Evolutionary conservation across 163 green algal genomes (phyloP), one percentile per base, ranked within the genome.

Genomic region (Chlorella variabilis): DNA sequence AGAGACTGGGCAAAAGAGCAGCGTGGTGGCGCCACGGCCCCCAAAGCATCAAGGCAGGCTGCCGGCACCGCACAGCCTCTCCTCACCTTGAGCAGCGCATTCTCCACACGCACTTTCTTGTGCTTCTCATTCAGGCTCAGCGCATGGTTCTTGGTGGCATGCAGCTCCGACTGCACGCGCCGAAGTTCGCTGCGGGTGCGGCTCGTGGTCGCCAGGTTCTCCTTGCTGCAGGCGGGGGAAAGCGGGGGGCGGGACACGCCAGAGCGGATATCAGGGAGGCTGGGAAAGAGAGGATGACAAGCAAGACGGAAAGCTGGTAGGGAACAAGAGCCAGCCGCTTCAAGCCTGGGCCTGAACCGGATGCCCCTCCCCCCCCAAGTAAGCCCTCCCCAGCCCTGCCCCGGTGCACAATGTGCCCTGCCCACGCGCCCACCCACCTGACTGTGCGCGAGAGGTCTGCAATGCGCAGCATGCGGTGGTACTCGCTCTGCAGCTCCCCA

Each of bases 161-260:
- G 69, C 79, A 84, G 69, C 69, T 80, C 69, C 27, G 49, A 54
- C 58, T 84, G 69, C 58, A 68, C 69, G 3, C 75, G 58, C 0
- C 80, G 68, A 65, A 84, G 41, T 9, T 58, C 63, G 6, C 75
- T 77, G 34, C 56, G 62, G 0, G 83, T 85, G 45, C 76, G 73
- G 66, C 56, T 80, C 0, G 88, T 88, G 66, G 87, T 88, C 17
- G 61, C 88, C 41, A 91, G 58, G 62, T 91, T 90, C 49, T 92
- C 86, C 58, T 85, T 84, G 71, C 85, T 90, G 18, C 59, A 48
- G 54, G 34, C 8, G 15, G 42, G n/a, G 31, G 20, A 62, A 9
- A 15, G 54, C 5, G 15, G 45, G 27, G 2, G 8, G n/a, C n/a
- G n/a, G n/a, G n/a, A n/a, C n/a, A n/a, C n/a, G n/a, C n/a, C n/a